Conservation (phyloP, 805 yeast species). For the Sugiyamaella lignohabitans region DNA sequence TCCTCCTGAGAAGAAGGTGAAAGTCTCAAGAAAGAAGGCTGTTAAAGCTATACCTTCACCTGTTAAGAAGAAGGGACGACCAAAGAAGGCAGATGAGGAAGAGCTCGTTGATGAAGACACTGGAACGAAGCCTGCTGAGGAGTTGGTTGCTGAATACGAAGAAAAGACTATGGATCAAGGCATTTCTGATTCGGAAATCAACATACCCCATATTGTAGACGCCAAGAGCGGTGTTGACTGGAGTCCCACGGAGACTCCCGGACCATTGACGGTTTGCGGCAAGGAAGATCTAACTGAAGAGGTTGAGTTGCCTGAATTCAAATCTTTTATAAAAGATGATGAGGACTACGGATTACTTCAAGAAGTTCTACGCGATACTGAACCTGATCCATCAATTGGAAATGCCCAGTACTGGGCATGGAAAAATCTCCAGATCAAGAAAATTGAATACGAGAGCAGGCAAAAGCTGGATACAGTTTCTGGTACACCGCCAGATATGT, state of each 20-base stretch:
- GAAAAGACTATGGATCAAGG: background rate
- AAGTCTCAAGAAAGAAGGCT: conserved; percentile 4
- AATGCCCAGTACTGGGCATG: conserved; percentile 59
- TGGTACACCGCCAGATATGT: conserved; percentile 41
- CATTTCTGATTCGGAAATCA: background rate
- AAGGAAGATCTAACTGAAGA: conserved; percentile 33
- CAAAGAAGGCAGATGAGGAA: conserved; percentile 2
- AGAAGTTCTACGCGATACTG: conserved; percentile 35
- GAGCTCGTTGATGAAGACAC: conserved; percentile 17
- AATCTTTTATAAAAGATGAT: conserved; percentile 55
- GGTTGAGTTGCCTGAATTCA: conserved; percentile 45
- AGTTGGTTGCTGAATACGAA: background rate
- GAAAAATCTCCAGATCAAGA: conserved; percentile 40
- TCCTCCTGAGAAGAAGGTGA: conserved; percentile 28
- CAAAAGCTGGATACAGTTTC: background rate
- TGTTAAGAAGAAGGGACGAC: conserved; percentile 3
- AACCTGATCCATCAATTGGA: conserved; percentile 26
- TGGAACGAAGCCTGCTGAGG: conserved; percentile 18
- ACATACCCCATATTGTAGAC: conserved; percentile 3
- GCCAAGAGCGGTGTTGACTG: background rate
- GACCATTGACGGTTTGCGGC: conserved; percentile 49
- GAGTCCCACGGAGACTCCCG: conserved; percentile 16
- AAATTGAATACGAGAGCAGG: background rate
- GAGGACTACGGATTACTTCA: conserved; percentile 61
- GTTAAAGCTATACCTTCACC: background rate